Evolutionary conservation across 2,329 filamentous ascomycete genomes (phyloP).

Genomic region (Cyphellophora europaea): DNA sequence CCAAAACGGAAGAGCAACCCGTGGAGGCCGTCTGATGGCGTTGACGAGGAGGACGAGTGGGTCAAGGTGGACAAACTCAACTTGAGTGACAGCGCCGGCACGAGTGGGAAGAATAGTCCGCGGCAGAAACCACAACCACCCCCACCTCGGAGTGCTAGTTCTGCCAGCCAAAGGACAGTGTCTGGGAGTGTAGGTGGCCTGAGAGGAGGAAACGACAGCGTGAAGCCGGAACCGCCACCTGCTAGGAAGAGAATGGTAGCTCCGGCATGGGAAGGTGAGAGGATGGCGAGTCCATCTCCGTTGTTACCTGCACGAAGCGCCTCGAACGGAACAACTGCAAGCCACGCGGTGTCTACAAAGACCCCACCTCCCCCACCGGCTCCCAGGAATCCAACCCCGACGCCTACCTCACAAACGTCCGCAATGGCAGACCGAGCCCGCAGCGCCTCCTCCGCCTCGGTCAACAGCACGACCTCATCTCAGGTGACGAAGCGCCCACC

Average conservation of each 20-base stretch:
- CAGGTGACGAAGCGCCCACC: conserved; percentile 36
- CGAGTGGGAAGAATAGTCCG: conserved; percentile 14
- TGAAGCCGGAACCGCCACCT: too few species aligned
- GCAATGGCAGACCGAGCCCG: conserved; percentile 6
- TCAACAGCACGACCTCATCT: conserved; percentile 26
- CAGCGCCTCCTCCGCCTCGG: conserved; percentile 26
- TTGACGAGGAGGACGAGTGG: conserved; percentile 81
- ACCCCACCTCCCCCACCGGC: conserved; percentile 4
- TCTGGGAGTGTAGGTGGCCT: not conserved
- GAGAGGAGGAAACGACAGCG: conserved; percentile 5
- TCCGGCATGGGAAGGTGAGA: conserved; percentile 12
- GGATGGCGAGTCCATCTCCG: conserved; percentile 1
- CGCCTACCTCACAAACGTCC: conserved; percentile 5
- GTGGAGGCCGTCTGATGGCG: conserved; percentile 42
- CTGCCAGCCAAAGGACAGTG: too few species aligned
- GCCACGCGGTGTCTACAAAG: conserved; percentile 4
- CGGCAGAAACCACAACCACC: conserved; percentile 19
- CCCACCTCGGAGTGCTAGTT: conserved; percentile 5
- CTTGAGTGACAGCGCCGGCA: conserved; percentile 1
- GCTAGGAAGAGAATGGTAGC: conserved; percentile 11
- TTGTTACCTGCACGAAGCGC: conserved; percentile 2
- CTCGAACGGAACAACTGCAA: conserved; percentile 2
- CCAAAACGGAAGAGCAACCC: conserved; percentile 70
- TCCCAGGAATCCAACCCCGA: conserved; percentile 4
- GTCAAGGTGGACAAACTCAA: conserved; percentile 33